Evolutionary conservation across 495 filamentous ascomycete species (phyloP).

Genomic region (Apodospora peruviana): DNA sequence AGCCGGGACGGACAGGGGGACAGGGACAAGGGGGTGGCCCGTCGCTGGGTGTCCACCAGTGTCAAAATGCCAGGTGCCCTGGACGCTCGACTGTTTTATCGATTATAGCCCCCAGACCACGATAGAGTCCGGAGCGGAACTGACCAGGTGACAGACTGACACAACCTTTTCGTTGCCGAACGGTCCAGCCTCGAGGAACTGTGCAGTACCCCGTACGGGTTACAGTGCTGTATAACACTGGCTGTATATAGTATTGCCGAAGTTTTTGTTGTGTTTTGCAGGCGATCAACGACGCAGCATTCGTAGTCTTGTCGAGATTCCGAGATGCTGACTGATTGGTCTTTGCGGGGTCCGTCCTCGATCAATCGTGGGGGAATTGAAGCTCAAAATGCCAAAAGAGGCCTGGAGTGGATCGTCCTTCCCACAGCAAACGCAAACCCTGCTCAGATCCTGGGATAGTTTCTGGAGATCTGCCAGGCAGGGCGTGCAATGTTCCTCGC

Average conservation of each 20-base stretch:
- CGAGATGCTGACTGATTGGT: too few relatives aligned
- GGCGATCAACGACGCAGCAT: too few relatives aligned
- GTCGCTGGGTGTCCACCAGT: not conserved
- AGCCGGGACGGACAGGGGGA: not conserved
- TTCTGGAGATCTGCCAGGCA: constrained; percentile 10
- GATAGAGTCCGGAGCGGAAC: constrained; percentile 9
- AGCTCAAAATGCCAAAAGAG: constrained; percentile 4
- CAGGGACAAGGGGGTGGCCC: constrained; percentile 5
- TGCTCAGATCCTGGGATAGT: constrained; percentile 13
- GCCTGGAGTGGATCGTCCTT: constrained; percentile 12
- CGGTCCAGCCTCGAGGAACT: too few relatives aligned
- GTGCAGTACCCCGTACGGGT: too few relatives aligned
- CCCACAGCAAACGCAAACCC: constrained; percentile 14
- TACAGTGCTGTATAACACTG: too few relatives aligned
- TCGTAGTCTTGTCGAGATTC: too few relatives aligned
- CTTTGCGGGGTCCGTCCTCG: not conserved
- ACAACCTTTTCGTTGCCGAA: constrained; percentile 11
- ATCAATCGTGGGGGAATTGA: constrained; percentile 12
- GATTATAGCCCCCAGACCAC: constrained; percentile 6
- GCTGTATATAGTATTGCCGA: too few relatives aligned
- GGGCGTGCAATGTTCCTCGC: not conserved
- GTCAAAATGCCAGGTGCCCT: not conserved
- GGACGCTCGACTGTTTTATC: constrained; percentile 2
- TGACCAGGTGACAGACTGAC: constrained; percentile 19
- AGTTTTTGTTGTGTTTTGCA: too few relatives aligned